A percentile compares a stretch with the other conserved stretches of the same genome.
These are phyloP conservation scores for Zea luxurians DNA, from an alignment of 176 grass and related monocot genomes.

Conservation along the genomic window DNA sequence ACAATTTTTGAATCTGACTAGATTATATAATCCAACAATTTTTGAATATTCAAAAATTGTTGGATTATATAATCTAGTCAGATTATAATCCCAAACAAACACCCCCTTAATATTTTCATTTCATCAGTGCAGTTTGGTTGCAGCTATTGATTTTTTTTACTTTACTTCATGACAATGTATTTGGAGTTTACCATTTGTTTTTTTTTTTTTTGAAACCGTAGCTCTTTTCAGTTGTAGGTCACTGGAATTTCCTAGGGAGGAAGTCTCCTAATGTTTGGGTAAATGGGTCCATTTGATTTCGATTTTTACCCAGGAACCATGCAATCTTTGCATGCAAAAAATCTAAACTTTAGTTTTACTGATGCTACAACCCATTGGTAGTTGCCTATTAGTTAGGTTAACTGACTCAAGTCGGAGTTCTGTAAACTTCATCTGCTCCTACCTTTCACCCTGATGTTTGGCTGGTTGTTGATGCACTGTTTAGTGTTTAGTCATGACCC, in stretches of 20 bases:
- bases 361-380: background rate
- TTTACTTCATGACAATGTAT: background rate
- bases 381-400: background rate
- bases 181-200: background rate
- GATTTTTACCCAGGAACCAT: background rate
- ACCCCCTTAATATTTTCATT: slow-evolving; percentile 20
- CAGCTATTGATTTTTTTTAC: background rate
- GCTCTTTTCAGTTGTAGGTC: slow-evolving; percentile 1
- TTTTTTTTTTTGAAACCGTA: background rate
- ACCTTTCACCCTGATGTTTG: background rate
- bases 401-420: background rate
- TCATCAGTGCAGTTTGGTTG: slow-evolving; percentile 10
- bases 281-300: background rate
- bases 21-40: too few relatives aligned
- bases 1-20: too few relatives aligned
- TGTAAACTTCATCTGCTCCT: slow-evolving; percentile 10
- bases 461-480: background rate
- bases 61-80: too few relatives aligned
- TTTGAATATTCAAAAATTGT: too few relatives aligned
- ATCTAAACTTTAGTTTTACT: slow-evolving; percentile 19
- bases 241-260: background rate
- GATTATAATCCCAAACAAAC: too few relatives aligned
- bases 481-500: slow-evolving; percentile 5
- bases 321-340: slow-evolving; percentile 18
- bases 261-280: slow-evolving; percentile 8